Evolutionary conservation across 805 yeast species (phyloP), one percentile per base, ranked within the genome.

Genomic region (Ogataea philodendri): DNA sequence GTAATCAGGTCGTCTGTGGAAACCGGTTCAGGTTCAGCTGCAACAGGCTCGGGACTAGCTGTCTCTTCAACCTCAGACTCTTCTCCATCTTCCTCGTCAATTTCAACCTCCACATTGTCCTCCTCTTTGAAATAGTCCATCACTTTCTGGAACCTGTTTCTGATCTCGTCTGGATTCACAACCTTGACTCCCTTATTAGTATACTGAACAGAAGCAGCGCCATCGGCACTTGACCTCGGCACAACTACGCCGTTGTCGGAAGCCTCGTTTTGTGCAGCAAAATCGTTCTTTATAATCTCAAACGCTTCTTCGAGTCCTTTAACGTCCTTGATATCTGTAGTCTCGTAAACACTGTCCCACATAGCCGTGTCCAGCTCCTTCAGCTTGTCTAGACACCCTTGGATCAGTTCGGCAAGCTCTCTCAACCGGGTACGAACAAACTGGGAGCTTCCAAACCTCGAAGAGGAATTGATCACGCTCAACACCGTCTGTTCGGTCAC

Each of bases 401-500:
- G 62, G 2, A 87, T 74, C 20, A 84, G 42, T n/a, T 63, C 67
- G 0, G 87, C 80, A 22, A 88, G 51, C 26, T 68, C 73, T 39
- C 70, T 69, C 1, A 83, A 72, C 52, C 74, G 69, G 25, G 49
- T 50, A 31, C 93, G 67, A 5, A 84, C 80, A 45, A 37, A 49
- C 10, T 28, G 30, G 7, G 54, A 45, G 14, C 56, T 54, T 13
- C 62, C 59, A 61, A 66, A 35, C 74, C 81, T 15, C 78, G 69
- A 27, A 68, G 65, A 39, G 60, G 66, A 39, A 59, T 67, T 36
- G 66, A 68, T 16, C 63, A 67, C 20, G 70, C 65, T 31, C 5
- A 84, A 74, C 16, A 77, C 79, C 4, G 69, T 62, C 0, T 76
- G 60, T 37, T 76, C 80, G 0, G 72, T 69, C 3, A 96, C 94